Conservation (phyloP, 768 basidiomycete genomes). For the Russula foetens region DNA sequence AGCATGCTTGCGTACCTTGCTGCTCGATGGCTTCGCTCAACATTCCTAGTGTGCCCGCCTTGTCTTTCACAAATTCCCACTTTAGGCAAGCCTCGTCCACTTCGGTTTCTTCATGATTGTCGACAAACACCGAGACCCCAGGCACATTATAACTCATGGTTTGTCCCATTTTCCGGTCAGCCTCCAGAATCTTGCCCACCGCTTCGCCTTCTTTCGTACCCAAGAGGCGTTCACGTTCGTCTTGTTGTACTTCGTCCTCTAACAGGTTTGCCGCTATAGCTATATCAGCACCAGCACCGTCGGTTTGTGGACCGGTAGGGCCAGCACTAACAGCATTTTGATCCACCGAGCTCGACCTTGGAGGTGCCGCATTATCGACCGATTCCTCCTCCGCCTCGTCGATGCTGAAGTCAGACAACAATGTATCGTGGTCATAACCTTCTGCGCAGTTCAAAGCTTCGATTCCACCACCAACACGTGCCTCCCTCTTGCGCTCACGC, state of each 20-base stretch:
- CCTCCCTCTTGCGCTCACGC: constrained; percentile 14
- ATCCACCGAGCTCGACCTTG: constrained; percentile 5
- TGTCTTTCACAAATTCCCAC: background rate
- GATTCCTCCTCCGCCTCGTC: constrained; percentile 11
- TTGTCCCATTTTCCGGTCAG: constrained; percentile 17
- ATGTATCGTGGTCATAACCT: constrained; percentile 6
- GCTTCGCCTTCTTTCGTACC: constrained; percentile 26
- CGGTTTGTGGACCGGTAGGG: background rate
- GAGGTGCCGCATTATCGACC: background rate
- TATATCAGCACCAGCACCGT: constrained; percentile 2
- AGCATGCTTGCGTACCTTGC: background rate
- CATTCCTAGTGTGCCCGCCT: background rate
- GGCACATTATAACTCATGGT: background rate
- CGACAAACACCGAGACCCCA: background rate
- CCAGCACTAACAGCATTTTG: constrained; percentile 9
- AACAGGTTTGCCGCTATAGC: constrained; percentile 2
- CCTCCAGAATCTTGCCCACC: constrained; percentile 26
- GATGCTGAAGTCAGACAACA: constrained; percentile 8
- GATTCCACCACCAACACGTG: constrained; percentile 11
- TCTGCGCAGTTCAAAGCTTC: constrained; percentile 16
- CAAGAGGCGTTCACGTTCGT: constrained; percentile 25
- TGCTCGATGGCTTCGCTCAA: constrained; percentile 10
- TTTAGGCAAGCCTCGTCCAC: background rate
- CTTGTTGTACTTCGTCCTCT: constrained; percentile 19
- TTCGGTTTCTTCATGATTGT: background rate